A percentile compares a stretch with the other conserved stretches of the same genome.
Evolutionary conservation across 768 basidiomycete species (phyloP).

Genomic region (Mycena polygramma): DNA sequence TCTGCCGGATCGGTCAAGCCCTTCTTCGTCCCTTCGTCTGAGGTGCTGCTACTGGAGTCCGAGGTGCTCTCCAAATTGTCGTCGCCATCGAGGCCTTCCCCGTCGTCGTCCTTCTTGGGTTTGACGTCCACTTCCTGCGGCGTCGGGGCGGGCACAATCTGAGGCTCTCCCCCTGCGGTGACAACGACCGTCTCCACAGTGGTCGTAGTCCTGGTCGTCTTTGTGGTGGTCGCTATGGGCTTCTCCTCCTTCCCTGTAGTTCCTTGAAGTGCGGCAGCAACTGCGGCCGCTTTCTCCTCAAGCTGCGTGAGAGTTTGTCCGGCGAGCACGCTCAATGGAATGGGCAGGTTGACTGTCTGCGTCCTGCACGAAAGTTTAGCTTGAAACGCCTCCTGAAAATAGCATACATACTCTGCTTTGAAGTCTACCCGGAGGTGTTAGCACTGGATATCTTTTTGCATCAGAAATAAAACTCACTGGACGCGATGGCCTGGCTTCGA

Average conservation of each 20-base stretch:
- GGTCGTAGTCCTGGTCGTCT: conserved; percentile 20
- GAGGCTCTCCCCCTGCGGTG: not conserved
- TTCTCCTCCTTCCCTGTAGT: not conserved
- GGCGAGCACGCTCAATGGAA: conserved; percentile 38
- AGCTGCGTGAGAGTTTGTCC: conserved; percentile 42
- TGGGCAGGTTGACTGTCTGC: conserved; percentile 33
- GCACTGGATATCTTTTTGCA: not conserved
- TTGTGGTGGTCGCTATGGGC: conserved; percentile 20
- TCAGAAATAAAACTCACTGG: conserved; percentile 30
- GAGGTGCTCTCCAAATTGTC: not conserved
- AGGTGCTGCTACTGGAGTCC: not conserved
- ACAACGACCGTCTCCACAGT: conserved; percentile 17
- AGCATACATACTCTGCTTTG: conserved; percentile 34
- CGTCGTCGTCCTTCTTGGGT: conserved; percentile 1
- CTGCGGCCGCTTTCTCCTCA: conserved; percentile 35
- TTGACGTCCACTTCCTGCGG: not conserved
- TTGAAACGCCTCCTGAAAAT: not conserved
- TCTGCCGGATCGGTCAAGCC: conserved; percentile 20
- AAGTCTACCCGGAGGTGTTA: conserved; percentile 32
- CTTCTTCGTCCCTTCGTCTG: not conserved
- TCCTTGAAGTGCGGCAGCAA: conserved; percentile 19
- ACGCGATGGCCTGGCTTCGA: conserved; percentile 38
- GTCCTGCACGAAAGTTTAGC: not conserved
- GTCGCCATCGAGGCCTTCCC: not conserved
- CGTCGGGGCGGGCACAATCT: not conserved